Conservation (phyloP, 352 stramenopile genomes). For the Pythium brassicae region DNA sequence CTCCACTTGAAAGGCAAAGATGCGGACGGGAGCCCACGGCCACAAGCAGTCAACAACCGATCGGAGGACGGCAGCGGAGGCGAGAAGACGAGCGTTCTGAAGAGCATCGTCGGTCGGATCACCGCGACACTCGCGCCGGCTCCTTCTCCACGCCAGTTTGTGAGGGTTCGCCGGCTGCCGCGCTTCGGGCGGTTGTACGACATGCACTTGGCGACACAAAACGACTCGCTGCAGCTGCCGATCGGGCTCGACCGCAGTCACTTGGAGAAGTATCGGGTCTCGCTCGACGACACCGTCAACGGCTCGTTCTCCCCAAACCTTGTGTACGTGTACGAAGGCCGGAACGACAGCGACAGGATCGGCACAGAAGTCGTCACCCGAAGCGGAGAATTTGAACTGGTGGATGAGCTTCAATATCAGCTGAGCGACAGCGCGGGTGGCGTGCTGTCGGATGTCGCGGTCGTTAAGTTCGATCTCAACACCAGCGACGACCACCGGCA, state of each 20-base stretch:
- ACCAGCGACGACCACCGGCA: conserved; percentile 3
- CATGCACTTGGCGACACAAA: conserved; percentile 24
- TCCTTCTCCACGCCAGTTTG: conserved; percentile 13
- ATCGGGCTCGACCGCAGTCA: conserved; percentile 6
- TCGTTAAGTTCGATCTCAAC: conserved; percentile 7
- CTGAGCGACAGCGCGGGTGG: conserved; percentile 36
- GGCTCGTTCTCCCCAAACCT: conserved; percentile 42
- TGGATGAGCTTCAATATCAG: conserved; percentile 51
- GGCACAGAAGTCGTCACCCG: not conserved
- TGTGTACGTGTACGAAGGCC: conserved; percentile 39
- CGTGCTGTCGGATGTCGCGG: conserved; percentile 9
- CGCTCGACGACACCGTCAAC: conserved; percentile 13
- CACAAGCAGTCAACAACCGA: not conserved
- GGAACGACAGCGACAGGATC: conserved; percentile 1
- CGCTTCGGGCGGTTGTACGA: conserved; percentile 57
- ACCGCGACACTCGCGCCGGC: not conserved
- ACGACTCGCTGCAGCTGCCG: conserved; percentile 5
- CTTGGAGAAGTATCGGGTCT: conserved; percentile 29
- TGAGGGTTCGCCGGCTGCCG: conserved; percentile 43
- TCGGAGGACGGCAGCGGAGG: not conserved
- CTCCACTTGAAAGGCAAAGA: conserved; percentile 41
- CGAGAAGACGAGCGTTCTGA: not conserved
- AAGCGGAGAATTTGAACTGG: not conserved
- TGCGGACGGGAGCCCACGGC: conserved; percentile 21
- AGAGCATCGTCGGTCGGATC: conserved; percentile 1